These are phyloP conservation scores for Plasmodium billcollinsi DNA, from an alignment of 169 alveolate genomes.

Conservation along the genomic window DNA sequence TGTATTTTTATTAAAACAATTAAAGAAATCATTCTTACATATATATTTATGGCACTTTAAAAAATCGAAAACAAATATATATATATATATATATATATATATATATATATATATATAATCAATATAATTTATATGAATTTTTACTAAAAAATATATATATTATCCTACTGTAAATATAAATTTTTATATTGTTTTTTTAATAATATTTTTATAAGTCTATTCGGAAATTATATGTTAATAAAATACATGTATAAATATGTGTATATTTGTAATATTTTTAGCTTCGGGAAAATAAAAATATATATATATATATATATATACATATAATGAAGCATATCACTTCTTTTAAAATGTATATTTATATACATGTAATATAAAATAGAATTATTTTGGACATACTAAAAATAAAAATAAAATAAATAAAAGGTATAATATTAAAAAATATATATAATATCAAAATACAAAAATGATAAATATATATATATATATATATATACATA, in stretches of 20 bases:
- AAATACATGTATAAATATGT: constrained; percentile 13
- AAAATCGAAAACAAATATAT: constrained; percentile 8
- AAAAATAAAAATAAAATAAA: constrained; percentile 10
- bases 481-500: no score
- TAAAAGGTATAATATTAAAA: neutral
- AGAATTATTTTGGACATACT: constrained; percentile 48
- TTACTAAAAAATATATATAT: neutral
- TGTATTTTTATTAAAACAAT: constrained; percentile 18
- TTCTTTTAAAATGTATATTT: neutral
- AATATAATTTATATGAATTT: constrained; percentile 11
- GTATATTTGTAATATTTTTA: no score
- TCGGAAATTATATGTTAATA: neutral
- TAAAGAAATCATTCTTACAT: constrained; percentile 5
- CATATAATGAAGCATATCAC: neutral
- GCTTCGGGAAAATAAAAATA: constrained; percentile 7
- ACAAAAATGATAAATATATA: constrained; percentile 9
- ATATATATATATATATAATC: no score
- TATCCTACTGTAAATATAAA: neutral
- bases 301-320: constrained; percentile 4
- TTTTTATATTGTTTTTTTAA: neutral
- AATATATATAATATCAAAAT: constrained; percentile 19
- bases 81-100: neutral
- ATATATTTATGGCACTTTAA: constrained; percentile 16
- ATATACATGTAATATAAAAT: neutral
- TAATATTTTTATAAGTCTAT: neutral